A percentile compares a stretch with the other conserved stretches of the same genome.
These are phyloP conservation scores for Lachancea thermotolerans DNA, from an alignment of 805 yeast species.

Conservation along the genomic window DNA sequence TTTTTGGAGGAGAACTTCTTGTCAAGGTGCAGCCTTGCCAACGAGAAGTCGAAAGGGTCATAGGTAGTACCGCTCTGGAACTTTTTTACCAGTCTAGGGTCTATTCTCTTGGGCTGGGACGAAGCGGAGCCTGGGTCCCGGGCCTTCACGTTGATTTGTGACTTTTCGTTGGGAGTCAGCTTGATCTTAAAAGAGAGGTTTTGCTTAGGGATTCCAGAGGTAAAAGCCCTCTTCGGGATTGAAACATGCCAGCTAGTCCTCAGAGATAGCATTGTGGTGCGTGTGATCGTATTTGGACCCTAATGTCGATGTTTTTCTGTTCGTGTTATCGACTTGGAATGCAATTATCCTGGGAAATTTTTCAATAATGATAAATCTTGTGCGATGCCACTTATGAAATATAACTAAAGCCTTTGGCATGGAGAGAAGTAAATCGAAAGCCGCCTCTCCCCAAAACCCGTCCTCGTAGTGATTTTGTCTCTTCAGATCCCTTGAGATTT, in stretches of 20 bases:
- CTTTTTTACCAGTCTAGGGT: conserved; percentile 37
- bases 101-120: conserved; percentile 20
- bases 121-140: not conserved
- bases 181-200: conserved; percentile 7
- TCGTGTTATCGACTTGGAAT: no score
- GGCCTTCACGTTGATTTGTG: conserved; percentile 5
- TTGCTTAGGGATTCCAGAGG: not conserved
- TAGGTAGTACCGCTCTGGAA: conserved; percentile 52
- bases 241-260: not conserved
- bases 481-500: no score
- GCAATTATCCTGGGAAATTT: no score
- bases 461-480: no score
- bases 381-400: no score
- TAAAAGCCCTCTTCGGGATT: not conserved
- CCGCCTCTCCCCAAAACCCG: no score
- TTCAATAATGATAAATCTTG: no score
- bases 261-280: not conserved
- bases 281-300: not conserved
- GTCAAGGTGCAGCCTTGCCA: conserved; percentile 49
- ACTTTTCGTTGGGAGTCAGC: conserved; percentile 7
- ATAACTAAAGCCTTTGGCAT: no score
- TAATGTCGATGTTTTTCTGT: no score
- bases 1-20: conserved; percentile 28
- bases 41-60: conserved; percentile 76
- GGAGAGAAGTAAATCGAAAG: no score